Evolutionary conservation across 768 basidiomycete genomes (phyloP), one percentile per base, ranked within the genome.

Genomic region (Termitomyces sp.): DNA sequence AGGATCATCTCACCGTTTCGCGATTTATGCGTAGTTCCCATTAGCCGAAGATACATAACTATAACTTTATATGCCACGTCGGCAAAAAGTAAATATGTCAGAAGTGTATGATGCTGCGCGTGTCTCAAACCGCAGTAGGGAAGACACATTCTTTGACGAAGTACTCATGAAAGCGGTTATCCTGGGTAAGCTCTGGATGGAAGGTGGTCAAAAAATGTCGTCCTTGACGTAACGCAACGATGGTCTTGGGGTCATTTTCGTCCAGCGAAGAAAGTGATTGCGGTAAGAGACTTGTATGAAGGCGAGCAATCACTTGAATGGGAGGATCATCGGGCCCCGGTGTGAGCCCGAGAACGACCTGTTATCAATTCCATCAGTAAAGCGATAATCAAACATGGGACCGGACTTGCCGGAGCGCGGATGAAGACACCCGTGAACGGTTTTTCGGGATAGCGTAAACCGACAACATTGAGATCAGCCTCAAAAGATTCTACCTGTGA

Each of bases 401-500:
- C 58, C 53, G 49, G 22, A 75, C 85, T 43, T 67, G 88, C 91
- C 0, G 95, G 95, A 47, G 95, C 95, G 43, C 95, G 91, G 64
- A 98, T 98, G 74, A 98, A 98, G 45, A 97, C 81, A 0, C 91
- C 92, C 20, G 80, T 83, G 68, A 93, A 95, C 0, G 90, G 82
- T 16, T 69, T 65, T 2, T 82, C 72, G 1, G 89, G 70, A 54
- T 90, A 72, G 33, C 79, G 76, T 22, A 97, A 74, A 43, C 82
- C 84, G 8, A 78, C 76, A 4, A 95, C 85, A 14, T 75, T 69
- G 7, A 98, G 74, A 1, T 85, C 81, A 2, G 84, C 88, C 71
- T 95, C 93, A 66, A 98, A 98, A 3, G 93, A 96, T 67, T 96
- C 95, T 4, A 94, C 78, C 81, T 91, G 93, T 4, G 91, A 84